Base-by-base conservation (phyloP, 2,329 filamentous ascomycete genomes). In the Epichloe baconii region DNA sequence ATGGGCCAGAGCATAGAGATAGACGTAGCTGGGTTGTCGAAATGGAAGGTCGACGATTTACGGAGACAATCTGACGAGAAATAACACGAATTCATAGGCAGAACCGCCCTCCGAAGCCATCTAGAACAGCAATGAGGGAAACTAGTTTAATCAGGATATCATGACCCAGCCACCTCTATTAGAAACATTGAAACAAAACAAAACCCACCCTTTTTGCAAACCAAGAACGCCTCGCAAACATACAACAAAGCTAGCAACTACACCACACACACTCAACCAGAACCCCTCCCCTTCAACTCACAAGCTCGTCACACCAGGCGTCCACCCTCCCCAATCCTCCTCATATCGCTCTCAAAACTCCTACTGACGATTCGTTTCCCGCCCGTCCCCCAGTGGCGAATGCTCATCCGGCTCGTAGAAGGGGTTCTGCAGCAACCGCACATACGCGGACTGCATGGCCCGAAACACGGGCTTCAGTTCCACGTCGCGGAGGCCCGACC, bases 331-430 rank as follows among this genome's bases (percentile, higher is more conserved):
- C 89, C 93, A 65, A 98, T 93, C 58, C 85, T 76, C 65, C 85
- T 82, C 64, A 98, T 83, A 61, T 96, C 89, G 15, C 81, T 79
- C 48, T 82, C 77, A 66, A 98, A 98, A 64, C 74, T 82, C 59
- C 77, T 79, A 66, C 89, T 95, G 49, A 80, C 85, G 57, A 97
- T 96, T 63, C 83, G 83, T 64, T 82, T 78, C 3, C 79, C 79
- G 0, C 75, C 74, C 26, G 0, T 75, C 77, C 0, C 66, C 66
- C 3, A 71, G 65, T 47, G 85, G 85, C 55, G 78, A 78, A 66
- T 90, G 83, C 60, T 91, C 86, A 63, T 96, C 89, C 10, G 91
- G 91, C 45, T 85, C 82, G 67, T 90, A 97, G 68, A 98, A 98
- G 0, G 91, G 91, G 62, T 98, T 97, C 68, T 95, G 85, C 57